These are phyloP conservation scores for Lentinula edodes DNA, from an alignment of 768 basidiomycete genomes.

Conservation along the genomic window DNA sequence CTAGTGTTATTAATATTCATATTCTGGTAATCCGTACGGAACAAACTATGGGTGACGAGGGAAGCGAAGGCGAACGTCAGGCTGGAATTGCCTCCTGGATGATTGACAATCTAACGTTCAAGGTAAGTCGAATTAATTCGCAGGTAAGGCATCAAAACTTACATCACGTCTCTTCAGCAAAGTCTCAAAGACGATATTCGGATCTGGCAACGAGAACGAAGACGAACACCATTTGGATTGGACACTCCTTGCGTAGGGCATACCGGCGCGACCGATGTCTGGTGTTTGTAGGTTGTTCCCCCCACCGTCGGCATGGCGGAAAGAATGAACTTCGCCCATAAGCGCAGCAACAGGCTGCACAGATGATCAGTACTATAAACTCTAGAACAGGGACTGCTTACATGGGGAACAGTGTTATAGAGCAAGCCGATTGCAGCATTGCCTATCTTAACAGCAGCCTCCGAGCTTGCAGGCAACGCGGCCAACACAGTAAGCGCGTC, in stretches of 20 bases:
- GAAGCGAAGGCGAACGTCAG: conserved; percentile 47
- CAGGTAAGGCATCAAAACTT: conserved; percentile 4
- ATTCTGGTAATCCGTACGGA: conserved; percentile 34
- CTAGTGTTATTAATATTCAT: conserved; percentile 38
- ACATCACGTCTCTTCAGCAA: conserved; percentile 28
- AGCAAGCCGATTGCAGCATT: conserved; percentile 7
- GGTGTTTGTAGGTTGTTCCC: conserved; percentile 29
- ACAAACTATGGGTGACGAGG: conserved; percentile 44
- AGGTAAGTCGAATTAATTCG: background rate
- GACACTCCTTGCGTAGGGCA: conserved; percentile 39
- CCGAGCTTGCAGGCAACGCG: conserved; percentile 2
- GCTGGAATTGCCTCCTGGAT: conserved; percentile 12
- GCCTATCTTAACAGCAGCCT: background rate
- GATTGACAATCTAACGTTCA: background rate
- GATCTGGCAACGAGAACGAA: conserved; percentile 30
- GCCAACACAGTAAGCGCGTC: conserved; percentile 3
- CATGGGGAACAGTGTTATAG: conserved; percentile 13
- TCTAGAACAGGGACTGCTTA: background rate
- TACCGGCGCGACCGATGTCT: conserved; percentile 31
- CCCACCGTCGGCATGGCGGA: conserved; percentile 32
- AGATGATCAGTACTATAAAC: background rate
- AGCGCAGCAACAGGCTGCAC: conserved; percentile 8
- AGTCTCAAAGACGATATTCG: conserved; percentile 43
- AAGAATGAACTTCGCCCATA: conserved; percentile 17
- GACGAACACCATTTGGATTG: conserved; percentile 23